Base-by-base conservation (phyloP, 2,329 filamentous ascomycete species). In the Cladophialophora carrionii region DNA sequence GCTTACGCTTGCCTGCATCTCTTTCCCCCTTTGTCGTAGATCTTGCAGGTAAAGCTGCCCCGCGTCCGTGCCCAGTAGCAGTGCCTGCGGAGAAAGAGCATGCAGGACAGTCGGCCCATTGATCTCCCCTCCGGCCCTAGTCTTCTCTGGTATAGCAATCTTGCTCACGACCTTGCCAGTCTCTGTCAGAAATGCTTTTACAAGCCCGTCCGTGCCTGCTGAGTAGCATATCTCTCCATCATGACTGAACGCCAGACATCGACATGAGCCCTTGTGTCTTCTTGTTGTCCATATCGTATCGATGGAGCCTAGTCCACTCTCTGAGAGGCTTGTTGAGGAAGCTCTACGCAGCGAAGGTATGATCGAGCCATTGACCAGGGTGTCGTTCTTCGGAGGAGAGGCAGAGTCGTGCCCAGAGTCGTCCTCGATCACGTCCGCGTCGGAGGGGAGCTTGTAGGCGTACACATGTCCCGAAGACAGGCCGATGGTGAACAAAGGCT, bases 201-300 rank as follows among this genome's bases (percentile, higher is more conserved):
- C 82, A 51, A 88, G 77, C 54, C 85, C 86, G 75, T 89, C 87
- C 9, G 85, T 86, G 49, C 87, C 87, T 3, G 84, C 81, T 22
- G 81, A 84, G 71, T 82, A 87, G 79, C 83, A 78, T 82, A 88
- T 83, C 70, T 85, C 81, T 17, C 94, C 95, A 75, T 97, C 93
- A 63, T 87, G 78, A 69, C 87, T 89, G 78, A 93, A 98, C 4
- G 84, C 87, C 62, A 98, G 80, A 66, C 87, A 88, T 60, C 95
- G 85, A 75, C 94, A 98, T 82, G 92, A 97, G 12, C 92, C 94
- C 81, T 96, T 96, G 80, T 99, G 95, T 67, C 95, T 85, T 71
- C 88, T 84, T 4, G 95, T 98, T 72, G 87, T 86, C 95, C 95
- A 99, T 65, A 88, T 81, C 0, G 89, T 91, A 71, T 93, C 90